Base-by-base conservation (phyloP, 2,329 filamentous ascomycete genomes). In the Cadophora malorum region DNA sequence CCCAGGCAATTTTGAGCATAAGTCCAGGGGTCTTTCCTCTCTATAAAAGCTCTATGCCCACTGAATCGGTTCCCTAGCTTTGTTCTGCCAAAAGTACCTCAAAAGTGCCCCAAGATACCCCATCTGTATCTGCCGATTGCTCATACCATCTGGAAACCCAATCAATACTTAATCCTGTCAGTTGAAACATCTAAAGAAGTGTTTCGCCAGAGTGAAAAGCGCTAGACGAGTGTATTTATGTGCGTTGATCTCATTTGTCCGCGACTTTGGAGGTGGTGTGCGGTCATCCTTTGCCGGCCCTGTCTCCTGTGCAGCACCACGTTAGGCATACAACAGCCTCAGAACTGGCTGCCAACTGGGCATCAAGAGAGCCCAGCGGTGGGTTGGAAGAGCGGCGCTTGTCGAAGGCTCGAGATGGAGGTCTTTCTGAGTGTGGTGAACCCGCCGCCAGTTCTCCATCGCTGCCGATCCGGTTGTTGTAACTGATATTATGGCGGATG, bases 351-450 rank as follows among this genome's bases (percentile, higher is more conserved):
- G 23, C 49, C 49, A 52, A 25, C 21, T 52, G 49, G 49, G 49
- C 49, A 52, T 9, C 49, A 10, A 52, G 41, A 52, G 49, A 52
- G 49, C 49, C 49, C 21, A 25, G 49, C 23, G 49, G 49, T 52
- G 21, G 28, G 8, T 10, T 25, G 10, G 9, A 25, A 52, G 38
- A 7, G 21, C 10, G 25, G 23, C 19, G 50, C 10, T 45, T 19
- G 41, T 45, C 41, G 35, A 33, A 47, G 5, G n/a, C 49, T 63
- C 28, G 49, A 50, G 47, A 66, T 66, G 65, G 35, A 55, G 10
- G 49, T 35, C 8, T 9, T 56, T 14, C 45, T 33, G 58, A 50
- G 41, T 47, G 28, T 53, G 8, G n/a, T 50, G 50, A 47, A 23
- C 10, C 49, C 63, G 38, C 12, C 55, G 14, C 49, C n/a, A 50